Percentiles rank a stretch among this genome's conserved stretches.
Conservation (phyloP, 2,329 filamentous ascomycete genomes). For the Claviceps pazoutovae region DNA sequence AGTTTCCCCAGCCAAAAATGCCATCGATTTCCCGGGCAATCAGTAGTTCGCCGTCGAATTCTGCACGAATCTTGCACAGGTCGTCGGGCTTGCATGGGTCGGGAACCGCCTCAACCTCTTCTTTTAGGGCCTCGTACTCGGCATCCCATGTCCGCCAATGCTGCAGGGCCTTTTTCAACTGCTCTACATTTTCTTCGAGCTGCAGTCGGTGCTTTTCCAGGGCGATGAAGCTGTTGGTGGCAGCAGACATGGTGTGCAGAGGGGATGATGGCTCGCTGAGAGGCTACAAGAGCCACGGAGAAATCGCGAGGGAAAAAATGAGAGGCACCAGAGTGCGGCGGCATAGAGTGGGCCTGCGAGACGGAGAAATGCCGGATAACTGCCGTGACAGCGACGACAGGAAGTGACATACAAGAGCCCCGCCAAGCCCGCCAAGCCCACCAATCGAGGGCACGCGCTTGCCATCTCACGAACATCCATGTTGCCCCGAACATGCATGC, state of each 20-base stretch:
- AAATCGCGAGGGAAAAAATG: not conserved
- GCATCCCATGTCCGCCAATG: constrained; percentile 87
- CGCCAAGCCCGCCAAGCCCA: no score
- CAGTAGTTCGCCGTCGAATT: constrained; percentile 49
- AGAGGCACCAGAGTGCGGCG: not conserved
- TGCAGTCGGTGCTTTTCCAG: constrained; percentile 62
- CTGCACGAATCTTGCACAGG: constrained; percentile 41
- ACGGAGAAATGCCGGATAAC: constrained; percentile 16
- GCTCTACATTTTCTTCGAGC: constrained; percentile 57
- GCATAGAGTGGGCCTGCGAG: not conserved
- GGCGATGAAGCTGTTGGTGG: constrained; percentile 42
- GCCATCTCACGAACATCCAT: not conserved
- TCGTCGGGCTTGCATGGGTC: constrained; percentile 31
- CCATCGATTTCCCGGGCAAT: constrained; percentile 41
- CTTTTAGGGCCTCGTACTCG: constrained; percentile 80
- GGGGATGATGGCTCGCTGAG: not conserved
- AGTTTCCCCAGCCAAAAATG: constrained; percentile 22
- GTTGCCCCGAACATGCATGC: no score
- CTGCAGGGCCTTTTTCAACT: constrained; percentile 61
- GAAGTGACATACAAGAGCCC: no score
- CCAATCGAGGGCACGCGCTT: not conserved
- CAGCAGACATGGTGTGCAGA: constrained; percentile 21
- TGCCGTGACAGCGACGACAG: no score
- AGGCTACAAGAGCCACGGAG: not conserved
- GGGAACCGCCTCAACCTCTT: constrained; percentile 53